Evolutionary conservation across 345 rosid genomes (phyloP), one percentile per base, ranked within the genome.

Genomic region (Gossypium stocksii): DNA sequence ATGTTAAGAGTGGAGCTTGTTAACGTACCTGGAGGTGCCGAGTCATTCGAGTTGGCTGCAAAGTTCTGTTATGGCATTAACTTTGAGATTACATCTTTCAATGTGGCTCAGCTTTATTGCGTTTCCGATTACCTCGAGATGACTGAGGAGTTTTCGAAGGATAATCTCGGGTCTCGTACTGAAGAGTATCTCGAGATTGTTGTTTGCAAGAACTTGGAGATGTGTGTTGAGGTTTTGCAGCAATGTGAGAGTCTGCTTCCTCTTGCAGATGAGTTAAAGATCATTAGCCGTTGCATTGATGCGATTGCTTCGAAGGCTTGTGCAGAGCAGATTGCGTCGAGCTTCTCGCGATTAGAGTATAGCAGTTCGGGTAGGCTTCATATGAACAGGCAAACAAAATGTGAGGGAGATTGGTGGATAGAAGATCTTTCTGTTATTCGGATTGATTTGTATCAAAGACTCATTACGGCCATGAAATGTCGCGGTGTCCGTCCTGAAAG

Each of bases 301-400:
- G 90, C 98, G 11, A 88, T 94, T 77, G 98, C 98, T 68, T 91
- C 98, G 0, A 94, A 89, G 81, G 93, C 98, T 5, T 94, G 97
- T 44, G 85, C 85, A 0, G 97, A 94, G 85, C 98, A 94, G 73
- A 94, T 94, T 11, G 98, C 98, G 27, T 94, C 98, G 1, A 94
- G 98, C 81, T 94, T 94, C 82, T 94, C 98, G 0, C 84, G 98
- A 19, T 83, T 94, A 60, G 98, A 92, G 88, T 94, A 94, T 64
- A 94, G 98, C 83, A 94, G 97, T 87, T 94, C 98, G 2, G 98
- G 98, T 69, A 86, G 98, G 81, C 97, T 94, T 71, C 97, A 94
- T 80, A 94, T 92, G 97, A 92, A 86, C 83, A 93, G 73, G 83
- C 95, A 87, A 64, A 83, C 86, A 13, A 92, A 91, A 75, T 80